Base-by-base conservation (phyloP, 139 green algal genomes). In the Spirogloea muscicola region DNA sequence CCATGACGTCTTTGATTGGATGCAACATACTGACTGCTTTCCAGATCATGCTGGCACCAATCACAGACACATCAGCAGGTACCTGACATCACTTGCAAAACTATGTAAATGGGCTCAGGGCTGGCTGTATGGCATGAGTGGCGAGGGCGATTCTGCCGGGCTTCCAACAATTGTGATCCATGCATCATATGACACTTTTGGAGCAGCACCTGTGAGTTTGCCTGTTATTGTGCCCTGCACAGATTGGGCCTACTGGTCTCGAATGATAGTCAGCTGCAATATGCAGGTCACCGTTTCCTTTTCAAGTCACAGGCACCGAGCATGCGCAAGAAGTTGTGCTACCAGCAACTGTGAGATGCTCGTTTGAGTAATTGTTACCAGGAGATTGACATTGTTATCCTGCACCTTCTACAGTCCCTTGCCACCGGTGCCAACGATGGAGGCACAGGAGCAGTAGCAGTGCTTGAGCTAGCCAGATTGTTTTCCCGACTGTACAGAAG, bases 171-270 rank as follows among this genome's bases (percentile, higher is more conserved):
- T 81, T 18, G 73, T 68, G 0, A 52, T 81, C 31, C 67, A 80
- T 21, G 73, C 73, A 3, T 40, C 65, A 10, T 80, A 81, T 48
- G 73, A 81, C 58, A 81, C 73, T 13, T 81, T 81, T 27, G 73
- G 66, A 13, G 49, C 55, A 29, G 73, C 55, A n/a, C 73, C 73
- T 33, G 72, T 80, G 29, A 58, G 68, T 52, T 3, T 70, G 29
- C 18, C 21, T 38, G 3, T 3, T 70, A 16, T 0, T 0, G 4
- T n/a, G 21, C 31, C 0, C 3, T 71, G 5, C 41, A 68, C 39
- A 7, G 69, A n/a, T 73, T 9, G 16, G 27, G 0, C 0, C 6
- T n/a, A n/a, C 31, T 0, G 2, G 3, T 6, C 41, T 72, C 39
- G 27, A 59, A 5, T 60, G 29, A n/a, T n/a, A n/a, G n/a, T n/a